Evolutionary conservation across 768 basidiomycete species (phyloP).

Genomic region (Udeniomyces megalosporus): DNA sequence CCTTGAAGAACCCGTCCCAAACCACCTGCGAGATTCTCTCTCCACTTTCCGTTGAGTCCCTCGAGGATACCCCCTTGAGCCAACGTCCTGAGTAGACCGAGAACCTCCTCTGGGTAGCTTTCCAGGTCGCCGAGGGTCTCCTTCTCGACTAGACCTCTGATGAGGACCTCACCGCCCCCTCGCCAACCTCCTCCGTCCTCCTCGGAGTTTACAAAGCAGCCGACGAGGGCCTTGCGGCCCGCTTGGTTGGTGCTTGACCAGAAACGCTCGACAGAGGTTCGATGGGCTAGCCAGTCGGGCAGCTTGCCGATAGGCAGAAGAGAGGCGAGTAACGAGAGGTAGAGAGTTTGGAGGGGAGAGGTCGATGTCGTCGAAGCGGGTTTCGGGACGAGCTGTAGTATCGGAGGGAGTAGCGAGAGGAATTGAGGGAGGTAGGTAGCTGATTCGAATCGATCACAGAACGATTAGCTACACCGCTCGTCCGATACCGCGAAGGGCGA

Average conservation of each 20-base stretch:
- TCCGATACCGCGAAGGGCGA: neutral
- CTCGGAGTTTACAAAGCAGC: conserved; percentile 2
- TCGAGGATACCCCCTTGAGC: conserved; percentile 7
- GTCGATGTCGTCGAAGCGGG: neutral
- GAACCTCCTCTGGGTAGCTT: neutral
- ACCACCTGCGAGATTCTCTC: conserved; percentile 3
- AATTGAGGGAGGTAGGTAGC: neutral
- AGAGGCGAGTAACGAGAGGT: conserved; percentile 8
- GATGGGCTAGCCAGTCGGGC: conserved; percentile 12
- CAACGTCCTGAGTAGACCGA: neutral
- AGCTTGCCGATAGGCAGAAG: conserved; percentile 7
- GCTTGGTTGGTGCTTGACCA: neutral
- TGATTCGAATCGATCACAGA: neutral
- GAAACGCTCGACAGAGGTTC: conserved; percentile 2
- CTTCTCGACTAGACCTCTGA: neutral
- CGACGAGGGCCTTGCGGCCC: conserved; percentile 10
- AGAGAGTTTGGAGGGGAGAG: conserved; percentile 2
- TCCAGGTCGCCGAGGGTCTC: neutral
- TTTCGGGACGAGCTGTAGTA: neutral
- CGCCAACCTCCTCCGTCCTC: conserved; percentile 4
- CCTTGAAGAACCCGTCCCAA: neutral
- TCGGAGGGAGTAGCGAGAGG: conserved; percentile 6
- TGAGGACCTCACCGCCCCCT: conserved; percentile 13
- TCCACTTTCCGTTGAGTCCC: conserved; percentile 2
- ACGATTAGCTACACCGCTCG: neutral